Evolutionary conservation across 2,329 filamentous ascomycete species (phyloP), one percentile per base, ranked within the genome.

Genomic region (Trichoderma sp.): DNA sequence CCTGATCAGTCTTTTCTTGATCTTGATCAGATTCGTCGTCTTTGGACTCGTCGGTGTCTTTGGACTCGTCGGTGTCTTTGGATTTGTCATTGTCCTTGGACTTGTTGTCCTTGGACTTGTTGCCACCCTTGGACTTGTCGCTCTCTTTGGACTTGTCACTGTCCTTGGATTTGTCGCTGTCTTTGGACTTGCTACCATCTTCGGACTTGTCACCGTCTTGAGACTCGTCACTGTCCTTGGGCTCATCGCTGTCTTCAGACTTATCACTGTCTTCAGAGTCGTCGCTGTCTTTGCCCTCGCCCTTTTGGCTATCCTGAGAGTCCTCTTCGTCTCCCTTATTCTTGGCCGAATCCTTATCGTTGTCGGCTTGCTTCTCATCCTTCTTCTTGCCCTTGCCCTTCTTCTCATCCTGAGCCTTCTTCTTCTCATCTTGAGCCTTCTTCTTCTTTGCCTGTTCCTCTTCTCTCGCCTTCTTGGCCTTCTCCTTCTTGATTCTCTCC

Each of bases 401-500:
- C 67, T 82, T 79, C 50, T 80, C 81, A 80, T 78, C 33, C 77
- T 59, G 59, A 75, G 77, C 68, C 81, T 80, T 73, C 64, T 75
- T 77, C 67, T 82, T 79, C 50, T 80, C 81, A 80, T 78, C 33
- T 77, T 59, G 59, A 75, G 77, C 69, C 81, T 80, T 73, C 79
- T 79, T 31, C 79, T 75, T 12, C 78, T 77, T 24, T 78, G 79
- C 77, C 80, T 78, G 31, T 79, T 78, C 18, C 80, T 81, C 68
- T 84, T 79, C 73, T 83, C 50, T 74, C 12, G 62, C 79, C 41
- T 83, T 75, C 66, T 85, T 81, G 53, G 84, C 80, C 14, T 81
- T 79, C 60, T 86, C 83, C 68, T 82, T 84, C 77, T 80, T 83
- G 0, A 82, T 75, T 33, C 81, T 83, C 62, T 83, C 78, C 76